Evolutionary conservation across 768 basidiomycete species (phyloP).

Genomic region (Suillus occidentalis): DNA sequence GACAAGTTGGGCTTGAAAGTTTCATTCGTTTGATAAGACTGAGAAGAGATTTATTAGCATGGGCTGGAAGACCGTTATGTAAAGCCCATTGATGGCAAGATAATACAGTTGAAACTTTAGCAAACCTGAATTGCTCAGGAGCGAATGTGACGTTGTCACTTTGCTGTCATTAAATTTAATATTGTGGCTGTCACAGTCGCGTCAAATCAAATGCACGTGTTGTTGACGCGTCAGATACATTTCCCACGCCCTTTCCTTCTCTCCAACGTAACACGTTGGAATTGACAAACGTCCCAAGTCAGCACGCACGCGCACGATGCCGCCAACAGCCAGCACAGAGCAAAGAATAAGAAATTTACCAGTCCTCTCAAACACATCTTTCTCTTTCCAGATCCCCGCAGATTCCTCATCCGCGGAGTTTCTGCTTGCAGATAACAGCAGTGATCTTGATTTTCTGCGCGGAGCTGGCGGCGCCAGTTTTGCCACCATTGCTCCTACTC

Average conservation of each 20-base stretch:
- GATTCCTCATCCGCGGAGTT: conserved; percentile 32
- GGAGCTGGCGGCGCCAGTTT: conserved; percentile 40
- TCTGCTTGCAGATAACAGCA: conserved; percentile 44
- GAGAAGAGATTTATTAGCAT: not conserved
- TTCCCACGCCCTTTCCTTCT: conserved; percentile 23
- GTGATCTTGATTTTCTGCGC: conserved; percentile 39
- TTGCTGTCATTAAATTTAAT: not conserved
- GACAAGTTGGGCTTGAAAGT: not conserved
- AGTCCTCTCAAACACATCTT: conserved; percentile 45
- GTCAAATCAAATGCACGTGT: conserved; percentile 25
- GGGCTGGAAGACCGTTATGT: not conserved
- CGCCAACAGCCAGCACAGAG: conserved; percentile 32
- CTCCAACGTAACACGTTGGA: not conserved
- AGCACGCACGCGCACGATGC: conserved; percentile 23
- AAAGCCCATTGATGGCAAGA: not conserved
- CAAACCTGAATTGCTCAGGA: conserved; percentile 2
- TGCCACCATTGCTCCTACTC: conserved; percentile 30
- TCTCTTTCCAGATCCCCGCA: conserved; percentile 52
- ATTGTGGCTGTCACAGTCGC: conserved; percentile 6
- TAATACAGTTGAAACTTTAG: not conserved
- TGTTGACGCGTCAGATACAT: conserved; percentile 22
- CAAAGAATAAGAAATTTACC: conserved; percentile 56
- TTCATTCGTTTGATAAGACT: conserved; percentile 3
- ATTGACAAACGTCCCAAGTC: not conserved
- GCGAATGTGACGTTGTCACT: not conserved